These are phyloP conservation scores for Pholiota molesta DNA, from an alignment of 768 basidiomycete genomes.

Conservation along the genomic window DNA sequence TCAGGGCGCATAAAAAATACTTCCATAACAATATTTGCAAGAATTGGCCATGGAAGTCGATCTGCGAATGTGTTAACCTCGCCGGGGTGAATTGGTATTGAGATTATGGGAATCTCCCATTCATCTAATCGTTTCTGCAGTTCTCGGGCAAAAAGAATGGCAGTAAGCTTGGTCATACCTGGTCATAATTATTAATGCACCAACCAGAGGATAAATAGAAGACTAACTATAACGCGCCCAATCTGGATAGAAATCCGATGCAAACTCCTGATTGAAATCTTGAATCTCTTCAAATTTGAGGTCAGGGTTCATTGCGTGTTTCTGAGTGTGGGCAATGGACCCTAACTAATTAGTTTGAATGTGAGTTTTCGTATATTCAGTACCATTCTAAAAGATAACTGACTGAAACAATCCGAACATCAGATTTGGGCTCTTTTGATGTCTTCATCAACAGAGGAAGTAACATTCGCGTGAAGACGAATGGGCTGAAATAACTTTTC, in stretches of 20 bases:
- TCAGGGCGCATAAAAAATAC: conserved; percentile 31
- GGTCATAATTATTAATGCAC: background rate
- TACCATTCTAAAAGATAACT: background rate
- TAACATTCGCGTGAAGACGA: conserved; percentile 31
- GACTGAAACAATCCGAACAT: conserved; percentile 36
- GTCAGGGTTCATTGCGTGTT: conserved; percentile 22
- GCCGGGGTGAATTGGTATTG: conserved; percentile 38
- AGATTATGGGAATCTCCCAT: conserved; percentile 30
- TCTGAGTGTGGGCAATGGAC: conserved; percentile 26
- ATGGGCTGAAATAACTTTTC: conserved; percentile 30
- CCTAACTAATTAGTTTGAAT: conserved; percentile 21
- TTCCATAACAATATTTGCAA: conserved; percentile 24
- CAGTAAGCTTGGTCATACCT: conserved; percentile 52
- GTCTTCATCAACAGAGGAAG: conserved; percentile 34
- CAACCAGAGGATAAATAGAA: background rate
- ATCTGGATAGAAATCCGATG: conserved; percentile 26
- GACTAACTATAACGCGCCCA: conserved; percentile 30
- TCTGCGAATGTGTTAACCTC: conserved; percentile 33
- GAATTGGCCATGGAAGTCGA: conserved; percentile 23
- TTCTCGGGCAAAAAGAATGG: conserved; percentile 45
- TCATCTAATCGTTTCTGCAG: conserved; percentile 46
- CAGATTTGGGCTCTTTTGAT: conserved; percentile 27
- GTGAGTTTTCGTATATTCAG: too few relatives aligned
- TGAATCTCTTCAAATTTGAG: conserved; percentile 32
- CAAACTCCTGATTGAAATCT: conserved; percentile 36